Evolutionary conservation across 768 basidiomycete genomes (phyloP).

Genomic region (Podaxis sp.): DNA sequence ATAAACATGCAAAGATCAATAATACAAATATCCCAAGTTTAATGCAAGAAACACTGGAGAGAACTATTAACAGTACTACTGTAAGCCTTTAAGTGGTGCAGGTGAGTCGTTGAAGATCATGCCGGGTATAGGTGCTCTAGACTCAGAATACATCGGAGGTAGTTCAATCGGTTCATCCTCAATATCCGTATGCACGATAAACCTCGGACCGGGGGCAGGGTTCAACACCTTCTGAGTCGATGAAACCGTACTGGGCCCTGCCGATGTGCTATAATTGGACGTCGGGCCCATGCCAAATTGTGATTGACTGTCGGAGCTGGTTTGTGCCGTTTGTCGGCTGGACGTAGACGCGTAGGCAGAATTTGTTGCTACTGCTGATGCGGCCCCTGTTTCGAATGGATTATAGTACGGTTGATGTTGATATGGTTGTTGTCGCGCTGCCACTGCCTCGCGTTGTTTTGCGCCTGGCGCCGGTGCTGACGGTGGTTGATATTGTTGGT

Average conservation of each 20-base stretch:
- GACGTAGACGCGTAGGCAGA: background rate
- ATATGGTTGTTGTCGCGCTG: background rate
- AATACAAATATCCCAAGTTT: background rate
- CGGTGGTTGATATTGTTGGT: conserved; percentile 1
- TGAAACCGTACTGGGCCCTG: conserved; percentile 1
- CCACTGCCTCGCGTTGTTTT: background rate
- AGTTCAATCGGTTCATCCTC: conserved; percentile 26
- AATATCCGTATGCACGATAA: conserved; percentile 30
- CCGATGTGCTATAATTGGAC: background rate
- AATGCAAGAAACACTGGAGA: background rate
- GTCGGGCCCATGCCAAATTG: background rate
- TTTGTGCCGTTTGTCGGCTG: background rate
- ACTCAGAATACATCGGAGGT: conserved; percentile 31
- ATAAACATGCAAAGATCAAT: background rate
- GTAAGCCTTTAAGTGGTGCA: background rate
- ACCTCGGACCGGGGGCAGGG: conserved; percentile 11
- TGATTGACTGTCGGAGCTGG: background rate
- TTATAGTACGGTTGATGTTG: conserved; percentile 6
- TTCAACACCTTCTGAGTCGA: background rate
- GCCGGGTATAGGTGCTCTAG: conserved; percentile 25
- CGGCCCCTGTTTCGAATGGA: background rate
- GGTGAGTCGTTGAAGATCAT: conserved; percentile 14
- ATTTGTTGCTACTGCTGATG: background rate
- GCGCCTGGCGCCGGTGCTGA: background rate
- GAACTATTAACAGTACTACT: background rate